Evolutionary conservation across 1,284 basidiomycete genomes (phyloP).

Genomic region (Ceraceosorus bombacis): DNA sequence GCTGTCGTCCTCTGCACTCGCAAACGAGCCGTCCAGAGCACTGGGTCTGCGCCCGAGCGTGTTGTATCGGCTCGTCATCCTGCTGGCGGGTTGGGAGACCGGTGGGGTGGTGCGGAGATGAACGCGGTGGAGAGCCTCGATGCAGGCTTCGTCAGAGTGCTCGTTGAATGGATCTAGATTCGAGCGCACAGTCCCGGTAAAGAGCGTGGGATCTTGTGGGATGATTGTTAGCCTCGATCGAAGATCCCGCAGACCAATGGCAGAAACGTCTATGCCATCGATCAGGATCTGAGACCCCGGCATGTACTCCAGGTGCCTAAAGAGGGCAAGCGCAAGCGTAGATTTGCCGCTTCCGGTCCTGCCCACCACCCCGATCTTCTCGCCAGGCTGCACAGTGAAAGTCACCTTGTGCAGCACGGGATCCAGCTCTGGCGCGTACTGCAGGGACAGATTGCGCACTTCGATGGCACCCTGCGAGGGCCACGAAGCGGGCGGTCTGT

Average conservation of each 20-base stretch:
- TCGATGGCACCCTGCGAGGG: slow-evolving; percentile 57
- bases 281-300: slow-evolving; percentile 29
- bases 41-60: too few relatives aligned
- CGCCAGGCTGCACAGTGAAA: slow-evolving; percentile 63
- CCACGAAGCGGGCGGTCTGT: slow-evolving; percentile 35
- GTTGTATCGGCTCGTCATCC: not conserved
- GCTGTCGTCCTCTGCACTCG: not conserved
- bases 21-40: too few relatives aligned
- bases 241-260: slow-evolving; percentile 25
- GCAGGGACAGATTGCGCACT: slow-evolving; percentile 68
- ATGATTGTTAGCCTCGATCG: slow-evolving; percentile 51
- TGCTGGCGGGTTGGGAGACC: not conserved
- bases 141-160: slow-evolving; percentile 70
- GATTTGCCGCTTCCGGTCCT: slow-evolving; percentile 55
- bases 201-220: slow-evolving; percentile 65
- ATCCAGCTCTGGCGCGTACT: slow-evolving; percentile 59
- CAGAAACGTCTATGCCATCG: slow-evolving; percentile 36
- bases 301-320: slow-evolving; percentile 25
- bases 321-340: slow-evolving; percentile 20
- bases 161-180: slow-evolving; percentile 82
- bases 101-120: slow-evolving; percentile 3
- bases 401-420: slow-evolving; percentile 69
- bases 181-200: slow-evolving; percentile 75
- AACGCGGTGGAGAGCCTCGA: slow-evolving; percentile 50
- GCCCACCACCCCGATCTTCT: slow-evolving; percentile 54